A percentile compares a stretch with the other conserved stretches of the same genome.
Evolutionary conservation across 306 rosid species (phyloP).

Genomic region (Abrus precatorius): DNA sequence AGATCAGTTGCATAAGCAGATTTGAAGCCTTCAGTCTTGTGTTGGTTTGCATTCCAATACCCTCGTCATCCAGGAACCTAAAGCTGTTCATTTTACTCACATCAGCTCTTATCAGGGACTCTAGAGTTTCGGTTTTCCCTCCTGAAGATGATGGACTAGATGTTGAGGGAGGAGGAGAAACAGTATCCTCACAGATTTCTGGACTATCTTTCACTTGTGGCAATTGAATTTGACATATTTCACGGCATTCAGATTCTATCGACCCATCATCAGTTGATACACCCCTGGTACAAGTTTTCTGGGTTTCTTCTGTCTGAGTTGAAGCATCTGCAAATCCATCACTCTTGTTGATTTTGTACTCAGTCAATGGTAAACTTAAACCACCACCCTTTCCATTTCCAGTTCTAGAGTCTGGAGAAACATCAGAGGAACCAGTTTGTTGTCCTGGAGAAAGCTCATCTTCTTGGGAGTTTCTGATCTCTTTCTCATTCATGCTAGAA

Average conservation of each 20-base stretch:
- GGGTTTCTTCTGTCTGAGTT: conserved; percentile 88
- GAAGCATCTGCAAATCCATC: conserved; percentile 90
- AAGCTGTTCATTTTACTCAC: conserved; percentile 81
- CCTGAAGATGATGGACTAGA: conserved; percentile 74
- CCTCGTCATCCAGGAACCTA: conserved; percentile 78
- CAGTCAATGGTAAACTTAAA: conserved; percentile 73
- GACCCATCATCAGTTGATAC: conserved; percentile 80
- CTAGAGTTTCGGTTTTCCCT: conserved; percentile 89
- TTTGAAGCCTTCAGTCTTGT: conserved; percentile 76
- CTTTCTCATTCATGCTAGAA: conserved; percentile 85
- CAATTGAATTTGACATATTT: conserved; percentile 49
- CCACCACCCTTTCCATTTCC: conserved; percentile 69
- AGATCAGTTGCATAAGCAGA: conserved; percentile 87
- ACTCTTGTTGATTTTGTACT: conserved; percentile 74
- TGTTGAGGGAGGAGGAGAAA: conserved; percentile 71
- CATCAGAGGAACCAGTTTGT: conserved; percentile 62
- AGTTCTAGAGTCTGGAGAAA: conserved; percentile 68
- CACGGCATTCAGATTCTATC: conserved; percentile 62
- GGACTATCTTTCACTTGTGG: conserved; percentile 57
- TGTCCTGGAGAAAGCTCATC: conserved; percentile 71
- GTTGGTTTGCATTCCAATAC: conserved; percentile 64
- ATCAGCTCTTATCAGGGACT: conserved; percentile 89
- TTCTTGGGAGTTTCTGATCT: conserved; percentile 69
- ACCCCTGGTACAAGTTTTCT: conserved; percentile 83
- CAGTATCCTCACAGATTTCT: conserved; percentile 60